A percentile compares a stretch with the other conserved stretches of the same genome.
These are phyloP conservation scores for Obelidium mucronatum DNA, from an alignment of 192 early-diverging fungal species.

Conservation along the genomic window DNA sequence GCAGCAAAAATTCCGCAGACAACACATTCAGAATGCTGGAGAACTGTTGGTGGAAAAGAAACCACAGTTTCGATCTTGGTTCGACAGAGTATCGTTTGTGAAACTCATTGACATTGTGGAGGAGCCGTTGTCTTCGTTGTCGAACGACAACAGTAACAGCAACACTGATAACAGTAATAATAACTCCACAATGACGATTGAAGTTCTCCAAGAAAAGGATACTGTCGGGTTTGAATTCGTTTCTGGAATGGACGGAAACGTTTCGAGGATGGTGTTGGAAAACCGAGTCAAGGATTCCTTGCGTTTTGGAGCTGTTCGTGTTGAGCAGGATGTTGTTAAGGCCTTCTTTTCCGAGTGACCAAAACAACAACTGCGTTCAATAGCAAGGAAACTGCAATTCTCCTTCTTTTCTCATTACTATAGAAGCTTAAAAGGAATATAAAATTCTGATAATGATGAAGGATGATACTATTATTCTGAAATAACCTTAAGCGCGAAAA, in stretches of 20 bases:
- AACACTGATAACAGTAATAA: no score
- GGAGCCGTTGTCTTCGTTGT: neutral
- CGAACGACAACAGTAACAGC: neutral
- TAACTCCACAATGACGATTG: neutral
- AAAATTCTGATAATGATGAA: no score
- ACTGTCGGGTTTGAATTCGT: slow-evolving; percentile 13
- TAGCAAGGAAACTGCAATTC: no score
- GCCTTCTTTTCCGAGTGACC: slow-evolving; percentile 6
- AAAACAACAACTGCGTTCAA: no score
- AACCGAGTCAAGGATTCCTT: slow-evolving; percentile 19
- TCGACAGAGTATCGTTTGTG: slow-evolving; percentile 1
- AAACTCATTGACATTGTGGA: neutral
- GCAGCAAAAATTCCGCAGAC: neutral
- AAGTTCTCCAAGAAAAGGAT: neutral
- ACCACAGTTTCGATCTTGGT: neutral
- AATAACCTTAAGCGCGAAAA: no score
- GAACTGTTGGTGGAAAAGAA: neutral
- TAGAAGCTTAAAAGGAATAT: no score
- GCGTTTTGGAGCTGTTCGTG: slow-evolving; percentile 17
- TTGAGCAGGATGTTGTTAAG: slow-evolving; percentile 1
- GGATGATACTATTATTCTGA: no score
- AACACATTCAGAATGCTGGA: no score
- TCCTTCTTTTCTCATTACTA: no score
- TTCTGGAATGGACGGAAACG: neutral
- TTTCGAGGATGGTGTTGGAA: slow-evolving; percentile 3